Evolutionary conservation across 176 grass and related monocot genomes (phyloP), one percentile per base, ranked within the genome.

Genomic region (barley (Hordeum vulgare)): DNA sequence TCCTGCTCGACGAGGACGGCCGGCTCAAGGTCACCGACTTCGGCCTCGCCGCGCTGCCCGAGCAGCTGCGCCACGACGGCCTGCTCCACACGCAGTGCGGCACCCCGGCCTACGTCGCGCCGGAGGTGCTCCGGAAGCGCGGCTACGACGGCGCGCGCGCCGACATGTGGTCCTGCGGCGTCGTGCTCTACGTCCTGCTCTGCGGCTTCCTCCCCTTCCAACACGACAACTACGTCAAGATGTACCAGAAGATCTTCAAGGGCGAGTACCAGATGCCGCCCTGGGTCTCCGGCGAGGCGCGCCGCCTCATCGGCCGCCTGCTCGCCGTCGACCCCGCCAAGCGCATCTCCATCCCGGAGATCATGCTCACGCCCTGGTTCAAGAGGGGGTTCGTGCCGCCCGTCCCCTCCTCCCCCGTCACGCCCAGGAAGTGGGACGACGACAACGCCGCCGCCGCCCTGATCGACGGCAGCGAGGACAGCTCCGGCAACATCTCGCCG

Each of bases 21-120:
- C 24, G 87, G 13, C 86, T 98, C 77, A 98, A 94, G 89, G 93
- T 98, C 74, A 91, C 93, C 31, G 96, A 98, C 84, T 98, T 98
- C 80, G 96, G 96, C 18, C 96, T 98, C 61, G 92, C 93, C 28
- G 91, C 96, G 39, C 88, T 98, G 44, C 97, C 97, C 24, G 97
- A 99, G 83, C 97, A 99, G 89, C 88, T 94, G 2, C 85, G 41
- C 1, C 89, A 99, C 4, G 97, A 99, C 62, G 97, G 97, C 1
- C 84, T 99, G 0, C 90, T 99, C 81, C 97, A 99, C 79, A 99
- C 97, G 25, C 97, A 99, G 91, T 99, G 97, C 86, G 97, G 97
- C 41, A 99, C 97, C 0, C 97, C 97, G 1, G 89, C 93, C n/a
- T 99, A 99, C 85, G 97, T 99, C 3, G 93, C 97, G 5, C 97